phyloP scores from a whole-genome alignment of 768 basidiomycete genomes.

The Boletus speciosus region DNA sequence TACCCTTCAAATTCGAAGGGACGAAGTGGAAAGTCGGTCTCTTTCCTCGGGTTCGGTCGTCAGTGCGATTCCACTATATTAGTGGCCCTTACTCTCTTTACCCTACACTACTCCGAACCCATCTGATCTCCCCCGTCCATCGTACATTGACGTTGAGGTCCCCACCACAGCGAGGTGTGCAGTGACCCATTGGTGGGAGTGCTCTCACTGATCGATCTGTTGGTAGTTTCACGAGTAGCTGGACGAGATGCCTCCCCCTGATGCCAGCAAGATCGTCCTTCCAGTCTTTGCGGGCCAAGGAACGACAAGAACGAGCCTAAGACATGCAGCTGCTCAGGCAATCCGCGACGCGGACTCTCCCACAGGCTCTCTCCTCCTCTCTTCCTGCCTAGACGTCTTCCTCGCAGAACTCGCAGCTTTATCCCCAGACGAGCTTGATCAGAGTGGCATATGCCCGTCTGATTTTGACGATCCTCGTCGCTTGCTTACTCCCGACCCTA shows the following conservation, averaged over 20 bases:
- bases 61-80: conserved; percentile 11
- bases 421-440: conserved; percentile 33
- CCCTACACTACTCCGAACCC: conserved; percentile 1
- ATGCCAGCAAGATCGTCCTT: conserved; percentile 23
- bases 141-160: not conserved
- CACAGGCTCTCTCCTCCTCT: conserved; percentile 42
- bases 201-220: not conserved
- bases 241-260: conserved; percentile 8
- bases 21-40: conserved; percentile 20
- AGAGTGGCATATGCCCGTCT: conserved; percentile 36
- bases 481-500: conserved; percentile 37
- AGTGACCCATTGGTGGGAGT: not conserved
- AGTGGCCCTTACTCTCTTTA: not conserved
- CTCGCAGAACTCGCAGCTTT: conserved; percentile 46
- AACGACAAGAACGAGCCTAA: conserved; percentile 32
- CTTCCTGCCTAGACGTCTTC: conserved; percentile 50
- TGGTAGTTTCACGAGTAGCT: not conserved
- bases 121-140: not conserved
- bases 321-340: conserved; percentile 36
- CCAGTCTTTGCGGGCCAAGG: conserved; percentile 62
- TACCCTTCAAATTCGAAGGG: conserved; percentile 18
- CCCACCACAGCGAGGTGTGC: conserved; percentile 5
- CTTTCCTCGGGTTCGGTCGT: conserved; percentile 15
- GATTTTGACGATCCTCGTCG: conserved; percentile 43
- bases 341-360: conserved; percentile 41